Percentiles rank a stretch among this genome's conserved stretches.
These are phyloP conservation scores for Closterium sp. DNA, from an alignment of 139 green algal species.

Conservation along the genomic window DNA sequence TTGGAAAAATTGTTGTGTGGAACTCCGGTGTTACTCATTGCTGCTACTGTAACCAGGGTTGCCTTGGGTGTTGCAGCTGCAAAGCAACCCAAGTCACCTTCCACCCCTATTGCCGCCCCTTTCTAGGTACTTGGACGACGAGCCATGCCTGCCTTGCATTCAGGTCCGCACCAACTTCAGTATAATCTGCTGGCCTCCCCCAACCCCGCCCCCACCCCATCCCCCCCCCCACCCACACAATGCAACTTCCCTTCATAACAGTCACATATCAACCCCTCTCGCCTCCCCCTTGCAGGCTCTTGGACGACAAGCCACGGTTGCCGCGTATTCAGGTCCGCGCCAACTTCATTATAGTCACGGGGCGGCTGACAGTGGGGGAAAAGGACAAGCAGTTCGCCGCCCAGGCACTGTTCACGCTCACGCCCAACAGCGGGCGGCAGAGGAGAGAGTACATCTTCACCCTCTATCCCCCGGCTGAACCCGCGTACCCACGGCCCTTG, in stretches of 20 bases:
- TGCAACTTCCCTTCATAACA: not conserved
- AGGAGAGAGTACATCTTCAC: not conserved
- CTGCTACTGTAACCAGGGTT: no score
- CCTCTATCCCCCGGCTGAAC: not conserved
- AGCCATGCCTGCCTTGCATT: not conserved
- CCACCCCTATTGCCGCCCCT: no score
- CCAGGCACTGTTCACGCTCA: slow-evolving; percentile 17
- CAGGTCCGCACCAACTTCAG: not conserved
- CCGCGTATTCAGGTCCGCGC: not conserved
- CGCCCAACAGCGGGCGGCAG: not conserved
- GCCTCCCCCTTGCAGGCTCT: not conserved
- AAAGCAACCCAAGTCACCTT: no score
- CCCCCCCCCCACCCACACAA: no score
- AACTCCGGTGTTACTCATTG: no score
- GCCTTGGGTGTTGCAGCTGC: no score
- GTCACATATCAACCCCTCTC: not conserved
- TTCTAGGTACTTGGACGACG: no score
- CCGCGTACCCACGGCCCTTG: not conserved
- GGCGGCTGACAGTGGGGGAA: slow-evolving; percentile 24
- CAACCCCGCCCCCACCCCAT: not conserved
- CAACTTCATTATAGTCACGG: slow-evolving; percentile 19
- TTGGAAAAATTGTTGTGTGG: no score
- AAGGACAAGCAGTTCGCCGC: slow-evolving; percentile 17
- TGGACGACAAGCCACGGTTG: slow-evolving; percentile 9
- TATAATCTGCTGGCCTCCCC: no score